These are phyloP conservation scores for Tetracladium marchalianum DNA, from an alignment of 495 filamentous ascomycete species.

Conservation along the genomic window DNA sequence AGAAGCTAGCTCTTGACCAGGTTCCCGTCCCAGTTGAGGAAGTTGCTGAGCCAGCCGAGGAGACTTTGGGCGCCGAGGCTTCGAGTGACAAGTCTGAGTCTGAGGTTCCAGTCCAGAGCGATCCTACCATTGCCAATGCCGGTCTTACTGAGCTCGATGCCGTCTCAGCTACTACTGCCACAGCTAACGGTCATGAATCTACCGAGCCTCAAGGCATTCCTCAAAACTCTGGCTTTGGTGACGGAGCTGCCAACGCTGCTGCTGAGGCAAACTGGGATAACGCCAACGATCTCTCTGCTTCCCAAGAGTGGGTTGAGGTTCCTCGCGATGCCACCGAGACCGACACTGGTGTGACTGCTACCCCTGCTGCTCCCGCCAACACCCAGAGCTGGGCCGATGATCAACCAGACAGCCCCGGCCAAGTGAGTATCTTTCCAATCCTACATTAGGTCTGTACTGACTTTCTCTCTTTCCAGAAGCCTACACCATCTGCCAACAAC, in stretches of 20 bases:
- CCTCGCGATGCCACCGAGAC: constrained; percentile 64
- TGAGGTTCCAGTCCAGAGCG: constrained; percentile 37
- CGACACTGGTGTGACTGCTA: constrained; percentile 54
- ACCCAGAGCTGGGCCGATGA: constrained; percentile 63
- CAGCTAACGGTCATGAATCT: constrained; percentile 39
- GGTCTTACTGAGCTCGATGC: constrained; percentile 61
- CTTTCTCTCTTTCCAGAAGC: constrained; percentile 7
- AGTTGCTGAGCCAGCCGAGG: constrained; percentile 16
- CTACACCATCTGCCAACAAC: constrained; percentile 21
- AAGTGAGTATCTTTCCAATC: constrained; percentile 21
- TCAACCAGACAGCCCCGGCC: constrained; percentile 33
- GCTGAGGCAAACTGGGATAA: constrained; percentile 62
- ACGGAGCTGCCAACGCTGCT: constrained; percentile 55
- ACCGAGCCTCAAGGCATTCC: constrained; percentile 29
- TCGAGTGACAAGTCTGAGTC: background rate
- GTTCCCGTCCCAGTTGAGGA: constrained; percentile 29
- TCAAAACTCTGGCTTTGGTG: constrained; percentile 46
- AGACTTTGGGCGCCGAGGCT: constrained; percentile 9
- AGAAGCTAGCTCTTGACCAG: constrained; percentile 45
- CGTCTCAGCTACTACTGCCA: constrained; percentile 27
- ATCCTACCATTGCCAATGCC: constrained; percentile 67
- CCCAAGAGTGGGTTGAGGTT: constrained; percentile 70
- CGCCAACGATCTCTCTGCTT: constrained; percentile 38
- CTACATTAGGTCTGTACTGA: constrained; percentile 8
- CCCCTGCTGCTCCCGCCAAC: constrained; percentile 42